Base-by-base conservation (phyloP, 257 asterid genomes). In the Gentiana macrophylla region DNA sequence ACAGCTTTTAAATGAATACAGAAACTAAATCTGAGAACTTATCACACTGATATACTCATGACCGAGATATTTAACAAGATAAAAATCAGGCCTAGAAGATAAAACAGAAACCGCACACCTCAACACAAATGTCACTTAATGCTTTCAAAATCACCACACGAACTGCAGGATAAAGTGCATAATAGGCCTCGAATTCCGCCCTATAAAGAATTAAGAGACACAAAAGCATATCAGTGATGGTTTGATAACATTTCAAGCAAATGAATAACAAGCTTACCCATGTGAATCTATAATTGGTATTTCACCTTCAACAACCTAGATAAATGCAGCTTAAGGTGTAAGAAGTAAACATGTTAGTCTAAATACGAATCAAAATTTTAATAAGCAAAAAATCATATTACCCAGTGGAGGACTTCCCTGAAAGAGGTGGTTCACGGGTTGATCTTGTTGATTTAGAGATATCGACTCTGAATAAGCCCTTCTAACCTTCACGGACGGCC, bases 61-160 rank as follows among this genome's bases (percentile, higher is more conserved):
- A 41, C 9, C 6, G 46, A 41, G 10, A 41, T 41, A 5, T 4
- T 10, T 41, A 41, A 24, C 24, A 41, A 41, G 24, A 24, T 5
- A 41, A 10, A 45, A 32, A 58, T 10, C 34, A 53, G 54, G 12
- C 24, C 33, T 52, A 62, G 15, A 53, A 34, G 35, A 55, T 13
- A 5, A 35, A 49, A 53, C 48, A 41, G n/a, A n/a, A 45, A 43
- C 11, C 13, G 36, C 32, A 67, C 80, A 92, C 99, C 99, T 88
- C 97, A 53, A 92, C 97, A 57, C 99, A 97, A 68, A 92, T 92
- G 74, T 92, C 99, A 66, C 99, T 88, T 56, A 88, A 59, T 44
- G 99, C 99, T 83, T 92, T 92, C 75, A 92, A 66, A 71, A 88
- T 92, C 74, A 85, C 77, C 77, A 88, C 95, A 32, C 99, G 83